Base-by-base conservation (phyloP, 2,329 filamentous ascomycete species). In the Sporothrix protearum region DNA sequence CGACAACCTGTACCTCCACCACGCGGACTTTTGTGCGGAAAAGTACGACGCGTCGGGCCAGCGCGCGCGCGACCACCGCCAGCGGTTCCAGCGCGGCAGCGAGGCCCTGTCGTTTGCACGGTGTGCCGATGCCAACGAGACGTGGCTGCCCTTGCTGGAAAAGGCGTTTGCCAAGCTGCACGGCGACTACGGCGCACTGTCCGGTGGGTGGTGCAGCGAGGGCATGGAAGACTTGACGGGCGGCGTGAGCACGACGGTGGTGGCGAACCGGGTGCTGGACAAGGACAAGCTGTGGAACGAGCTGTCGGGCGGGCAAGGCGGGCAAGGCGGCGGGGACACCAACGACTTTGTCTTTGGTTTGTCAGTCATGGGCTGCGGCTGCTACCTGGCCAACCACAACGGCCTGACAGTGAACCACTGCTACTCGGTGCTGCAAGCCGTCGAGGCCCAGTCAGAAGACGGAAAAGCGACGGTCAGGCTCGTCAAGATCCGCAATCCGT, bases 121-220 rank as follows among this genome's bases (percentile, higher is more conserved):
- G 75, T 92, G 91, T 78, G 85, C 85, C 28, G 87, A 91, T 72
- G 83, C 85, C 0, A 92, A 92, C 76, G 91, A 92, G 78, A 93
- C 90, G 0, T 93, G 91, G 91, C 82, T 93, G 28, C 91, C 91
- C 0, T 80, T 93, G 63, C 83, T 93, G 1, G 91, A 92, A 76
- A 93, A 93, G 77, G 91, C 91, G 6, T 92, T 90, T 76, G 91
- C 91, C n/a, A 93, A 93, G 77, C 87, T 88, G 0, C 91, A 93
- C 73, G 90, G 90, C 1, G 91, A 93, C 76, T 93, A 91, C 73
- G 85, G 84, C 33, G 84, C 90, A 1, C 88, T 93, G 69, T 85
- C 89, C 67, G 89, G 90, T 5, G 90, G 90, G 0, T 91, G 87
- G 77, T 85, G 89, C 3, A 88, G 84, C 22, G 82, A 83, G 72